phyloP scores from a whole-genome alignment of 169 alveolate species.

The Plasmodium gallinaceum region DNA sequence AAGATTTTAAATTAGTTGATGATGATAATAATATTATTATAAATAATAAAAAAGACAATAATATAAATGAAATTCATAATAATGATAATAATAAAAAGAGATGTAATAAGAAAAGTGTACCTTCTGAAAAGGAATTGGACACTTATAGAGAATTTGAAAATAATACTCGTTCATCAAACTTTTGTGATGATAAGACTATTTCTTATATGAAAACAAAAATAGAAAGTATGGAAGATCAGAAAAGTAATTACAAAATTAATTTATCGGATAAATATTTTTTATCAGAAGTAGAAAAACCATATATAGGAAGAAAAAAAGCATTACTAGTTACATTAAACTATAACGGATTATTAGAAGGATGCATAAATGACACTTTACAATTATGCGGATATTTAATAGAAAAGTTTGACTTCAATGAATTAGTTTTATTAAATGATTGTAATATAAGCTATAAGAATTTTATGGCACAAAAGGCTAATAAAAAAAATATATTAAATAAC shows the following conservation, averaged over 20 bases:
- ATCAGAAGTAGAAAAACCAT: constrained; percentile 23
- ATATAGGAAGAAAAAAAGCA: constrained; percentile 62
- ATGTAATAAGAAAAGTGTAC: too few species aligned
- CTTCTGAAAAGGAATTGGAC: too few species aligned
- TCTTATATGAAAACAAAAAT: background rate
- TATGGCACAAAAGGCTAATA: constrained; percentile 58
- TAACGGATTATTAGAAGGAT: constrained; percentile 65
- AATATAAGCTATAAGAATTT: constrained; percentile 43
- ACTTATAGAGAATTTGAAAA: too few species aligned
- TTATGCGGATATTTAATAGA: constrained; percentile 49
- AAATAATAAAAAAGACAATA: background rate
- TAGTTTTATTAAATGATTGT: constrained; percentile 59
- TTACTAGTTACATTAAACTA: constrained; percentile 37
- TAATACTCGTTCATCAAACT: background rate
- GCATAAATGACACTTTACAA: constrained; percentile 38
- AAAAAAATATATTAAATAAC: constrained; percentile 38
- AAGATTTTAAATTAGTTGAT: background rate
- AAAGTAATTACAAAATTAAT: background rate
- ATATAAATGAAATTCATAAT: background rate
- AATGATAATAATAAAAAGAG: background rate
- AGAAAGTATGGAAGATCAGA: background rate
- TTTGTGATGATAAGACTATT: constrained; percentile 13
- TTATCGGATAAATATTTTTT: constrained; percentile 11
- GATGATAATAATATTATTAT: background rate
- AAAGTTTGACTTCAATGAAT: constrained; percentile 45